Evolutionary conservation across 2,329 filamentous ascomycete genomes (phyloP).

Genomic region (Fusarium stilboides): DNA sequence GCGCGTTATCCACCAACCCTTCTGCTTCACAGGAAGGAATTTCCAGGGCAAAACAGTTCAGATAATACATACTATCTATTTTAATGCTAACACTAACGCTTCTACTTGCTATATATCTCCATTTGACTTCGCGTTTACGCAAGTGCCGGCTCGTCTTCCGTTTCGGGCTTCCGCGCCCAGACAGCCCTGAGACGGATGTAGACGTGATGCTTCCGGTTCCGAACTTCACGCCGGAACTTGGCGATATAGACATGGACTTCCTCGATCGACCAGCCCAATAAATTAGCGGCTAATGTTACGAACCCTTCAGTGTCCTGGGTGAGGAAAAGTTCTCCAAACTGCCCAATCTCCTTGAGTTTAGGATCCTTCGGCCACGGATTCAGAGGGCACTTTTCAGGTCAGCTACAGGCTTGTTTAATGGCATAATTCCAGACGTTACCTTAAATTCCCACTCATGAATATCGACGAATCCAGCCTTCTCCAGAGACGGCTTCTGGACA

Average conservation of each 20-base stretch:
- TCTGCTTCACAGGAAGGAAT: too few species aligned
- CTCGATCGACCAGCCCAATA: conserved; percentile 53
- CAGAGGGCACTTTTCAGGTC: conserved; percentile 17
- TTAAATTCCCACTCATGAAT: conserved; percentile 44
- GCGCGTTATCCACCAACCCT: too few species aligned
- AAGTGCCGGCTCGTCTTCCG: not conserved
- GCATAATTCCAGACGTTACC: not conserved
- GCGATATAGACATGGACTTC: conserved; percentile 54
- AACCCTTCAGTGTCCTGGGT: conserved; percentile 29
- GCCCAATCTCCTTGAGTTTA: conserved; percentile 41
- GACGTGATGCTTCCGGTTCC: conserved; percentile 43
- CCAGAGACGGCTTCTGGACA: conserved; percentile 36
- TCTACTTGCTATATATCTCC: not conserved
- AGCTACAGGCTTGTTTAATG: not conserved
- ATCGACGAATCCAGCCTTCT: conserved; percentile 47
- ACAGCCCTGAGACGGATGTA: conserved; percentile 49
- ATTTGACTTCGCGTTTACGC: not conserved
- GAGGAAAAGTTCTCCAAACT: conserved; percentile 41
- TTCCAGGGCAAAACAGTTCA: too few species aligned
- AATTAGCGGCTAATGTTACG: conserved; percentile 7
- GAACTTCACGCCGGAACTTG: conserved; percentile 51
- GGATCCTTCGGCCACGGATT: conserved; percentile 43
- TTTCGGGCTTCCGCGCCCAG: conserved; percentile 48
- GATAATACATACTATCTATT: too few species aligned
- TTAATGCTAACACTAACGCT: too few species aligned